These are phyloP conservation scores for Lentinula boryana DNA, from an alignment of 768 basidiomycete genomes.

Conservation along the genomic window DNA sequence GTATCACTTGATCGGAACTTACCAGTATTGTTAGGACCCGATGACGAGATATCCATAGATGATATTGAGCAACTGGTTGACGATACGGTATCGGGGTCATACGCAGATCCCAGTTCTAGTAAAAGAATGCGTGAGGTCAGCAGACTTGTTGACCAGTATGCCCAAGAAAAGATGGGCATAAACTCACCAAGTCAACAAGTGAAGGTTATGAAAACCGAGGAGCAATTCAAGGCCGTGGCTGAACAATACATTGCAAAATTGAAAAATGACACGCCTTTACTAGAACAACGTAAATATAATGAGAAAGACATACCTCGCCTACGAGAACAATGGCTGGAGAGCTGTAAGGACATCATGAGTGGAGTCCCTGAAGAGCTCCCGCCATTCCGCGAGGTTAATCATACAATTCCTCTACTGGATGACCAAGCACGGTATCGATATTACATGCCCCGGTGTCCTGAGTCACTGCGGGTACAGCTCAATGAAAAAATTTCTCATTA, in stretches of 20 bases:
- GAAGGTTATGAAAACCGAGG: too few species aligned
- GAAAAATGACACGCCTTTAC: too few species aligned
- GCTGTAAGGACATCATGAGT: slow-evolving; percentile 11
- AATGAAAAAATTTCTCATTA: slow-evolving; percentile 6
- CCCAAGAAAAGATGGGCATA: too few species aligned
- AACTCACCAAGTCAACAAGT: too few species aligned
- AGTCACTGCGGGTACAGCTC: slow-evolving; percentile 12
- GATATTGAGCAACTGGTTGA: slow-evolving; percentile 3
- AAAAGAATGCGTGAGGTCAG: neutral
- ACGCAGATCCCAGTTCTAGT: neutral
- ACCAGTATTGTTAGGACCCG: slow-evolving; percentile 1
- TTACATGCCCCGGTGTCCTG: slow-evolving; percentile 18
- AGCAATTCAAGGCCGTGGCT: too few species aligned
- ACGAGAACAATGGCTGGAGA: slow-evolving; percentile 10
- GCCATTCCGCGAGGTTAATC: slow-evolving; percentile 23
- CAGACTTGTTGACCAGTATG: neutral
- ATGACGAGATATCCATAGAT: neutral
- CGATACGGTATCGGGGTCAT: neutral
- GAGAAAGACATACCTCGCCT: neutral
- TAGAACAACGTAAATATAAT: neutral
- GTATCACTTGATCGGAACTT: neutral
- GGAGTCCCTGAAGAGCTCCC: slow-evolving; percentile 16
- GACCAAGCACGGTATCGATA: slow-evolving; percentile 14
- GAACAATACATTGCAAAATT: too few species aligned
- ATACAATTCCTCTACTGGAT: slow-evolving; percentile 23